phyloP scores from a whole-genome alignment of 345 rosid species.

The Ailanthus altissimus region DNA sequence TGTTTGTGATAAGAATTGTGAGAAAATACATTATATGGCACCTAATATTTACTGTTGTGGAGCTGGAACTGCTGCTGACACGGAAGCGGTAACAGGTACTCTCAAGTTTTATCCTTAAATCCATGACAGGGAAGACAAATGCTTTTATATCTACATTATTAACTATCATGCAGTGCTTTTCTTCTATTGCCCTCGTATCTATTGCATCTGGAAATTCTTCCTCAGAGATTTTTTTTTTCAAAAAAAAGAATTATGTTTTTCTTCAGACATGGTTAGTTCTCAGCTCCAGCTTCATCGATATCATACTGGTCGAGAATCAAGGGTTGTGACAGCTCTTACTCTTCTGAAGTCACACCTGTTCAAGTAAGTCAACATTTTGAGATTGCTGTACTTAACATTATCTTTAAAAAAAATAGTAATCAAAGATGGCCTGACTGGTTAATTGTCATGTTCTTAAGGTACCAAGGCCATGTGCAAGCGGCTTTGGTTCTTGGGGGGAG shows the following conservation, averaged over 20 bases:
- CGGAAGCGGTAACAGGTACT: conserved; percentile 96
- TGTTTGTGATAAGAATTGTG: conserved; percentile 96
- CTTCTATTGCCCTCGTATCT: background rate
- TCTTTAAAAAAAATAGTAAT: background rate
- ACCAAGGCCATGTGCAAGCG: conserved; percentile 71
- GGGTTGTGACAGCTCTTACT: conserved; percentile 74
- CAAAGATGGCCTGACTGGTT: conserved; percentile 22
- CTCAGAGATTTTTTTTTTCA: background rate
- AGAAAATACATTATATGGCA: conserved; percentile 98
- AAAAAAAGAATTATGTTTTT: background rate
- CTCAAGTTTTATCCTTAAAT: background rate
- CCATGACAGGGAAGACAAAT: no score
- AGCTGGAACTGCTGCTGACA: conserved; percentile 98
- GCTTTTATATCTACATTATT: no score
- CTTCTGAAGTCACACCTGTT: conserved; percentile 76
- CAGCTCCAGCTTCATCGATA: conserved; percentile 74
- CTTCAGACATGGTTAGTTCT: conserved; percentile 75
- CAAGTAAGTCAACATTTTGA: conserved; percentile 36
- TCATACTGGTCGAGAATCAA: conserved; percentile 74
- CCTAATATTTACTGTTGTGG: conserved; percentile 97
- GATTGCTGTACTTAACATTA: background rate
- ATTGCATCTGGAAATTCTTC: background rate
- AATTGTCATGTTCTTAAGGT: conserved; percentile 39
- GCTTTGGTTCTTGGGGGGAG: conserved; percentile 85
- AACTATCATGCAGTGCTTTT: background rate